These are phyloP conservation scores for Dimargaris xerosporica DNA, from an alignment of 192 early-diverging fungal species.

Conservation along the genomic window DNA sequence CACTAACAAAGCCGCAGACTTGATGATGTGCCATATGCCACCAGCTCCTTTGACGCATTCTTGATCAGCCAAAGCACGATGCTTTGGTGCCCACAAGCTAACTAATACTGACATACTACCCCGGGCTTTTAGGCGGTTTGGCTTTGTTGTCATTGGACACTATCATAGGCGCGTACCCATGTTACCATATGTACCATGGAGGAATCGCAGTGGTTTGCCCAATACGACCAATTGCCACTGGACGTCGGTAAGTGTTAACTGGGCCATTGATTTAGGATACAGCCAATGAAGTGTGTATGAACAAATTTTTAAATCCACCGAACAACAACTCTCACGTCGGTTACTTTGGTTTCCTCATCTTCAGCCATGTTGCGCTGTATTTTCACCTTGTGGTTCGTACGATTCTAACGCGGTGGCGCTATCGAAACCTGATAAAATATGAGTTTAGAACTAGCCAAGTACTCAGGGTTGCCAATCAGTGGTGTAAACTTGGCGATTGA, in stretches of 20 bases:
- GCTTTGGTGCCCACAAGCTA: background rate
- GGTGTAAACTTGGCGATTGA: too few species aligned
- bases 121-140: background rate
- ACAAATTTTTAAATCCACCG: background rate
- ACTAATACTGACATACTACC: background rate
- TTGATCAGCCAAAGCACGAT: background rate
- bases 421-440: too few species aligned
- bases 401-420: too few species aligned
- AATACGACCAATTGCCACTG: background rate
- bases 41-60: background rate
- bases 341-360: background rate
- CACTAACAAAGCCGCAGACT: background rate
- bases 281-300: background rate
- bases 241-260: slow-evolving; percentile 1
- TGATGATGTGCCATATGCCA: background rate
- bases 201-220: background rate
- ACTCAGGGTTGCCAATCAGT: too few species aligned
- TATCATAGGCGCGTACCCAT: background rate
- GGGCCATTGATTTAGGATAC: background rate
- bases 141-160: background rate
- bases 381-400: too few species aligned
- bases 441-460: too few species aligned
- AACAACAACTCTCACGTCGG: background rate
- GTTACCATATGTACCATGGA: slow-evolving; percentile 5
- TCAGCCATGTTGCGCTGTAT: too few species aligned